Evolutionary conservation across 345 rosid genomes (phyloP), one percentile per base, ranked within the genome.

Genomic region (Eucalyptus virginea): DNA sequence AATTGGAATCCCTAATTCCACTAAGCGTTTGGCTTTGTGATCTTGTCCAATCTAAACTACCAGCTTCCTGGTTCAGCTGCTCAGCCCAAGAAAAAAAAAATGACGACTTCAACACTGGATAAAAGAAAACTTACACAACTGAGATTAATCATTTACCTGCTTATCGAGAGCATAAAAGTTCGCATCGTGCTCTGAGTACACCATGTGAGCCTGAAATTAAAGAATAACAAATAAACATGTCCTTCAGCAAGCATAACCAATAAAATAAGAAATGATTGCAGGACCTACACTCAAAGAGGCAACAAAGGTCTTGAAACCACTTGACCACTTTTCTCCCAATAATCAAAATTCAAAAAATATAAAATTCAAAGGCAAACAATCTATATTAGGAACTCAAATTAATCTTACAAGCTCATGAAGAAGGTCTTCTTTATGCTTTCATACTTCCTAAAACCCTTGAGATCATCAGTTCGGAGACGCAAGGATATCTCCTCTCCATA

Each of bases 391-490:
- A 48, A 56, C 15, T 44, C 14, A 45, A 54, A 69, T 81, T n/a
- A 40, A 72, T 65, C 95, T 92, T 93, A 97, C 99, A 86, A 97
- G 99, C 93, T 98, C 99, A 91, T 98, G 99, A 89, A 98, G 90
- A 72, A 98, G 96, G 99, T 97, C 92, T 95, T 95, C 92, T 96
- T 97, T 9, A 97, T 96, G 93, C 97, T 95, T 62, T 94, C 98
- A 72, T 97, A 98, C 94, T 98, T 98, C 93, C 99, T 95, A 91
- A 98, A 98, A 89, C 99, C 99, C 90, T 94, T 96, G 89, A 97
- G 98, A 91, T 97, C 99, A 95, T 98, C 99, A 17, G 99, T 98
- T 87, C 98, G 95, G 90, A 98, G 96, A 89, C 99, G 98, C 93
- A 97, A 92, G 86, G 98, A 98, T 90, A 97, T 98, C 94, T 98